phyloP scores from a whole-genome alignment of 352 stramenopile species.

The Phytophthora pisi region DNA sequence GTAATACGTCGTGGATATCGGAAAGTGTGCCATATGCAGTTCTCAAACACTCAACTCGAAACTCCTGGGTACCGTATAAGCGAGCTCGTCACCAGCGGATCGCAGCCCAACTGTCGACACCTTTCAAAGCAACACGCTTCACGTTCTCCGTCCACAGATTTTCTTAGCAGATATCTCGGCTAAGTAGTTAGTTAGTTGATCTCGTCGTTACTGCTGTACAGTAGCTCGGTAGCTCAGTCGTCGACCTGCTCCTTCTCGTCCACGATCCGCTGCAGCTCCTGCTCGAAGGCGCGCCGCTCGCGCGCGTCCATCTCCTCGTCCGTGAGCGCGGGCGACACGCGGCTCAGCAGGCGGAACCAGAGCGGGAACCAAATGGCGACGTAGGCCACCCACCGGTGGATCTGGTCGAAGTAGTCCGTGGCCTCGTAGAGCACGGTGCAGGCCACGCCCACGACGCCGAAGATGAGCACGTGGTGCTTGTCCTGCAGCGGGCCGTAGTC shows the following conservation, averaged over 20 bases:
- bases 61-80: too few relatives aligned
- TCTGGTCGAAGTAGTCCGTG: slow-evolving; percentile 76
- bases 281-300: slow-evolving; percentile 56
- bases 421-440: slow-evolving; percentile 78
- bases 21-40: too few relatives aligned
- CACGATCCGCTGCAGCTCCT: slow-evolving; percentile 52
- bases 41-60: too few relatives aligned
- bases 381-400: slow-evolving; percentile 77
- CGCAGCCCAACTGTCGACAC: too few relatives aligned
- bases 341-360: slow-evolving; percentile 76
- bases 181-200: too few relatives aligned
- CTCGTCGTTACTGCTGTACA: too few relatives aligned
- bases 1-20: too few relatives aligned
- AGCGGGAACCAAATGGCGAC: slow-evolving; percentile 82
- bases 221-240: slow-evolving; percentile 22
- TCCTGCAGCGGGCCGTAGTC: slow-evolving; percentile 79
- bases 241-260: slow-evolving; percentile 49
- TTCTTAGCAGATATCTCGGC: background rate
- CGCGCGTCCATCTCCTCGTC: slow-evolving; percentile 62
- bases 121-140: too few relatives aligned
- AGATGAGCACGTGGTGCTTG: slow-evolving; percentile 66
- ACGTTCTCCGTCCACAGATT: background rate
- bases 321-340: slow-evolving; percentile 63
- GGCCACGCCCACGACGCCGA: slow-evolving; percentile 62
- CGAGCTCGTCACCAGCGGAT: too few relatives aligned